Evolutionary conservation across 306 rosid genomes (phyloP).

Genomic region (Prunus mira): DNA sequence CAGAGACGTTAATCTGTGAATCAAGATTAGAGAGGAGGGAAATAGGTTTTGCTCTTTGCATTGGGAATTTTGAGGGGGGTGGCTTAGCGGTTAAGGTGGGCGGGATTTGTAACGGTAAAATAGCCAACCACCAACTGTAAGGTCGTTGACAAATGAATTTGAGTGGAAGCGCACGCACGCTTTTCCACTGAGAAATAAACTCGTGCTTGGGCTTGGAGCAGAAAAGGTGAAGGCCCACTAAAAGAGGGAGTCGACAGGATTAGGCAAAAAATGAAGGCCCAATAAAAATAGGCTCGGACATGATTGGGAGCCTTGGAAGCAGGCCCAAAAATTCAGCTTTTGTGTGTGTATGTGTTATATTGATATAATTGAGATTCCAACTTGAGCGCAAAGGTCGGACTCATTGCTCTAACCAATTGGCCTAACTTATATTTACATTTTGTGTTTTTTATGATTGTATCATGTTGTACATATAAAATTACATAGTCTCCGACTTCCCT

Average conservation of each 20-base stretch:
- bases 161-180: neutral
- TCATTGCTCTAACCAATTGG: too few relatives aligned
- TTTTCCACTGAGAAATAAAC: neutral
- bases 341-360: too few relatives aligned
- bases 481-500: too few relatives aligned
- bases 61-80: neutral
- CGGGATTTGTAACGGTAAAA: neutral
- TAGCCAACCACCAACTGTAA: neutral
- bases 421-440: too few relatives aligned
- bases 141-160: neutral
- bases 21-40: constrained; percentile 2
- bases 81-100: constrained; percentile 16
- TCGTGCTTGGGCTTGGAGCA: too few relatives aligned
- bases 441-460: too few relatives aligned
- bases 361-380: too few relatives aligned
- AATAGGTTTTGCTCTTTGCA: neutral
- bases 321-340: too few relatives aligned
- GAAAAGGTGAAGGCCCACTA: neutral
- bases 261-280: too few relatives aligned
- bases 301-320: neutral
- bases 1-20: neutral
- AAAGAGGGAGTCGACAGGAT: neutral
- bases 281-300: too few relatives aligned
- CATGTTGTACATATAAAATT: too few relatives aligned
- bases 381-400: accelerated